These are phyloP conservation scores for Backusella morwellensis DNA, from an alignment of 192 early-diverging fungal genomes.

Conservation along the genomic window DNA sequence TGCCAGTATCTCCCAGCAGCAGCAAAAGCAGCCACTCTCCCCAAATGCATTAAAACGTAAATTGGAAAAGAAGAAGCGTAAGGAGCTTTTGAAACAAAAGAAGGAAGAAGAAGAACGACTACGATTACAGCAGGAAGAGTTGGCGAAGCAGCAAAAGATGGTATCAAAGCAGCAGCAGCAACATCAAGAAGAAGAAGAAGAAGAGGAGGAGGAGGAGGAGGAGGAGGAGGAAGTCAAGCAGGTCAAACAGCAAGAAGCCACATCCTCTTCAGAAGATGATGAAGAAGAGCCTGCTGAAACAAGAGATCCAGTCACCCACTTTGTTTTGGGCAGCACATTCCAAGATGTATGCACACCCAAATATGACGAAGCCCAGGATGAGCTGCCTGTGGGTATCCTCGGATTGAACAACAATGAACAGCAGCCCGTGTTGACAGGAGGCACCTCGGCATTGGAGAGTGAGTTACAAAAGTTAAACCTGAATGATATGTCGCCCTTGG, in stretches of 20 bases:
- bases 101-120: not conserved
- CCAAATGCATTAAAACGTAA: conserved; percentile 15
- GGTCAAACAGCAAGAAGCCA: too few relatives aligned
- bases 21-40: conserved; percentile 15
- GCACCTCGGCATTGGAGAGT: not conserved
- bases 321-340: conserved; percentile 27
- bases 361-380: not conserved
- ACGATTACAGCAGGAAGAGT: not conserved
- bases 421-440: not conserved
- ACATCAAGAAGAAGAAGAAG: not conserved
- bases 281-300: not conserved
- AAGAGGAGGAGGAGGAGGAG: not conserved
- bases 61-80: conserved; percentile 30
- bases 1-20: conserved; percentile 24
- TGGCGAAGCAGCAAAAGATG: not conserved
- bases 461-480: not conserved
- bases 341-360: conserved; percentile 12
- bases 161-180: not conserved
- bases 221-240: not conserved
- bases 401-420: conserved; percentile 9
- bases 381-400: conserved; percentile 17
- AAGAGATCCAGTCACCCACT: conserved; percentile 17
- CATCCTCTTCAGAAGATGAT: not conserved
- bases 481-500: conserved; percentile 5
- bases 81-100: conserved; percentile 13